Conservation (phyloP, 2,329 filamentous ascomycete species). For the Pseudogymnoascus sp. region DNA sequence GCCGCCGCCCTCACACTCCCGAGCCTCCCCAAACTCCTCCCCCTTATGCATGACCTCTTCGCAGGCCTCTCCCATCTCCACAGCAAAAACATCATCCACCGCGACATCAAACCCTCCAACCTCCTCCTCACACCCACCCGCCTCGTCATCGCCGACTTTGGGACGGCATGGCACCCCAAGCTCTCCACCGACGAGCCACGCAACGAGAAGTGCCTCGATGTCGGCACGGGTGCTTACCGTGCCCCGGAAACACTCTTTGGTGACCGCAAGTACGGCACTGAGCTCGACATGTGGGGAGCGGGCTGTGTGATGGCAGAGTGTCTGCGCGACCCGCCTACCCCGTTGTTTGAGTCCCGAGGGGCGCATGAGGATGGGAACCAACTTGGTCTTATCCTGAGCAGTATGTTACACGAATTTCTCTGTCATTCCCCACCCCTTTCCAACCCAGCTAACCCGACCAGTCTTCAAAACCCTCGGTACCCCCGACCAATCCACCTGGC, state of each 20-base stretch:
- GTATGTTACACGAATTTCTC: background rate
- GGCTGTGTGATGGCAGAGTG: constrained; percentile 79
- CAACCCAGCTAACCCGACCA: constrained; percentile 36
- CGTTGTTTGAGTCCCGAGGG: constrained; percentile 73
- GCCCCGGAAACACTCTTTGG: constrained; percentile 88
- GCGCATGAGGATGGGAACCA: constrained; percentile 78
- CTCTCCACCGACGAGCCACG: constrained; percentile 53
- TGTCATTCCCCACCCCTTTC: background rate
- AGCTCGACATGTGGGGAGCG: constrained; percentile 82
- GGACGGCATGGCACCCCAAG: constrained; percentile 72
- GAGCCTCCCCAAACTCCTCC: constrained; percentile 25
- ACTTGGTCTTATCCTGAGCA: constrained; percentile 65
- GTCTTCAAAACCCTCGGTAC: constrained; percentile 91
- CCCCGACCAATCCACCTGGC: constrained; percentile 73
- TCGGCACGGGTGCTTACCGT: constrained; percentile 87
- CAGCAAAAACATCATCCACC: constrained; percentile 69
- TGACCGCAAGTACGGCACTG: constrained; percentile 59
- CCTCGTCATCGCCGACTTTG: constrained; percentile 68
- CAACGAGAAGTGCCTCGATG: constrained; percentile 73
- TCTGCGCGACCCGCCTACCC: constrained; percentile 43
- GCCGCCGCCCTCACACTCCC: constrained; percentile 46
- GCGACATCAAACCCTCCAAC: constrained; percentile 90
- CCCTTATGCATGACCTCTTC: constrained; percentile 60
- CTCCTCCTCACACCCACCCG: constrained; percentile 70
- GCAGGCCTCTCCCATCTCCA: constrained; percentile 66